Evolutionary conservation across 331 rosid species (phyloP).

Genomic region (Phaseolus coccineus): DNA sequence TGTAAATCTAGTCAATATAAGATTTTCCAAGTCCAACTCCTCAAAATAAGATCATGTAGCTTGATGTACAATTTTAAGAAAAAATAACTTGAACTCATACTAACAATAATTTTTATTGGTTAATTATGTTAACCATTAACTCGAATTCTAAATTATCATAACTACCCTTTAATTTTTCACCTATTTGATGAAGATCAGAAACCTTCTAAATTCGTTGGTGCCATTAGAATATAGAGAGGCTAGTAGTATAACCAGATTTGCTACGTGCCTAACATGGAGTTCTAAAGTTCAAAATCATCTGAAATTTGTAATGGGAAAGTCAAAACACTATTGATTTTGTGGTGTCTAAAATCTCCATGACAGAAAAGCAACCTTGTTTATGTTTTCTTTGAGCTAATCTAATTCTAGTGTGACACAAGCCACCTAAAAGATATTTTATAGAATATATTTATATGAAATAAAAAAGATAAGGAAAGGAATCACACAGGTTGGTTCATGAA

Average conservation of each 20-base stretch:
- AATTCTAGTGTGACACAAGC: constrained; percentile 7
- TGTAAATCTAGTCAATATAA: too few relatives aligned
- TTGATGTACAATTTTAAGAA: too few relatives aligned
- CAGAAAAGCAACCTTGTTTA: constrained; percentile 9
- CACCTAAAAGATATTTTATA: constrained; percentile 7
- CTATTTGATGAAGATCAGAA: neutral
- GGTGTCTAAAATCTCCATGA: constrained; percentile 29
- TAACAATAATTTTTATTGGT: too few relatives aligned
- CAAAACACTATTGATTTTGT: constrained; percentile 8
- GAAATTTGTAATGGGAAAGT: constrained; percentile 11
- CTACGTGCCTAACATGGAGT: neutral
- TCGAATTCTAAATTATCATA: too few relatives aligned
- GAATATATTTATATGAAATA: neutral
- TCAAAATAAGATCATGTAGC: too few relatives aligned
- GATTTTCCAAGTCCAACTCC: too few relatives aligned
- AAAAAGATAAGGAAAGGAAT: constrained; percentile 16
- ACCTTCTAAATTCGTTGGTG: neutral
- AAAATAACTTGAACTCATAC: too few relatives aligned
- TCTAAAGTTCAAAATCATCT: neutral
- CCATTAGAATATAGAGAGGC: neutral
- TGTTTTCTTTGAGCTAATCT: neutral
- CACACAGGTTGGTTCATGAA: constrained; percentile 48
- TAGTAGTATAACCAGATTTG: too few relatives aligned
- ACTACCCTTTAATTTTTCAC: too few relatives aligned
- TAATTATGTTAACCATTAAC: too few relatives aligned